These are phyloP conservation scores for Didymella lethalis DNA, from an alignment of 2,329 filamentous ascomycete species.

Conservation along the genomic window DNA sequence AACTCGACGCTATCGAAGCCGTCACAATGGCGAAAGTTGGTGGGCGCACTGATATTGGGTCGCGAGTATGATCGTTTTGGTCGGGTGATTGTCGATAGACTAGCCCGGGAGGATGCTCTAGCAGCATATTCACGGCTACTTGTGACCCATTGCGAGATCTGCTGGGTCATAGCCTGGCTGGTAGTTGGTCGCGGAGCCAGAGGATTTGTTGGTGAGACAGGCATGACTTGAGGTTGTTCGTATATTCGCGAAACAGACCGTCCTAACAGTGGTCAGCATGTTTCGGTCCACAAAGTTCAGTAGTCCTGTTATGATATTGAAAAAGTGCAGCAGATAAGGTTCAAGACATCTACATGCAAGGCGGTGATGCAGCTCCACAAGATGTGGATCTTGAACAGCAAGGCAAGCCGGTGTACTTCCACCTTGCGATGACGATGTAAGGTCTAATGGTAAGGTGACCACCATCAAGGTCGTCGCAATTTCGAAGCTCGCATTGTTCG, in stretches of 20 bases:
- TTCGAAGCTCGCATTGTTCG: conserved; percentile 11
- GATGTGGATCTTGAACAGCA: conserved; percentile 23
- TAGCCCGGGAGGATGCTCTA: conserved; percentile 47
- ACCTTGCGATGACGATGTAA: conserved; percentile 11
- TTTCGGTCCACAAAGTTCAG: not conserved
- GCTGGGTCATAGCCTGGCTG: conserved; percentile 46
- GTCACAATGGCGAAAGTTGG: conserved; percentile 48
- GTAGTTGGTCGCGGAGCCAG: conserved; percentile 40
- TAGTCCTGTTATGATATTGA: not conserved
- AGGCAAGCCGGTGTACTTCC: conserved; percentile 21
- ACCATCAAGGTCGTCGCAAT: not conserved
- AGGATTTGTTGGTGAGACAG: conserved; percentile 28
- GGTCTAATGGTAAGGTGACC: conserved; percentile 5
- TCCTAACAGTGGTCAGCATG: conserved; percentile 7
- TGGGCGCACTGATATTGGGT: conserved; percentile 48
- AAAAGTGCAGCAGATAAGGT: not conserved
- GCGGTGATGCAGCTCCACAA: conserved; percentile 10
- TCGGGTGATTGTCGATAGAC: conserved; percentile 41
- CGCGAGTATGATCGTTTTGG: conserved; percentile 46
- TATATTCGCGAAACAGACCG: conserved; percentile 27
- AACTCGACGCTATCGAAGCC: conserved; percentile 43
- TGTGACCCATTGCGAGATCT: conserved; percentile 49
- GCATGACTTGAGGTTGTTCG: conserved; percentile 47
- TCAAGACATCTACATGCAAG: conserved; percentile 13
- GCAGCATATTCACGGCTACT: conserved; percentile 46